Conservation (phyloP, 2,329 filamentous ascomycete genomes). For the Diaporthe sp. region DNA sequence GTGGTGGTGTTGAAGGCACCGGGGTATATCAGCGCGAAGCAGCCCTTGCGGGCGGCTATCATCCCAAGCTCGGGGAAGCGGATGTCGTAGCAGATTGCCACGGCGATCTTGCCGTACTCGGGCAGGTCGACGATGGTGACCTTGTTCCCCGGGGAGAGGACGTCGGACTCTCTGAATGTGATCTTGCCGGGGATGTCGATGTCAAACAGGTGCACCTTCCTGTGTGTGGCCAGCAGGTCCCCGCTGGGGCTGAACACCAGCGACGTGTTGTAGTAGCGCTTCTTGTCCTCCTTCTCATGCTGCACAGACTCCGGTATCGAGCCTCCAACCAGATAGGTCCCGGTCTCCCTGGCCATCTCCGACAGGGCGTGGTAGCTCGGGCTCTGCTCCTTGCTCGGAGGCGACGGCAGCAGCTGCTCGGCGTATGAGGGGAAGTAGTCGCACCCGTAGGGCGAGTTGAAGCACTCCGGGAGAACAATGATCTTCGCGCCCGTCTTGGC, state of each 20-base stretch:
- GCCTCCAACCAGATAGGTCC: slow-evolving; percentile 87
- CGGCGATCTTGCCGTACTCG: slow-evolving; percentile 86
- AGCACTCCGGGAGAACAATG: slow-evolving; percentile 96
- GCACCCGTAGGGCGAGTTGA: slow-evolving; percentile 97
- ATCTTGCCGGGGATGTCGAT: slow-evolving; percentile 98
- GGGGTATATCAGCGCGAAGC: slow-evolving; percentile 90
- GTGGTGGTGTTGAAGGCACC: slow-evolving; percentile 98
- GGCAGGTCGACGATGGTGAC: slow-evolving; percentile 89
- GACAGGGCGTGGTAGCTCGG: slow-evolving; percentile 90
- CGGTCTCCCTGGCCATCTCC: slow-evolving; percentile 81
- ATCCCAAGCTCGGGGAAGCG: slow-evolving; percentile 95
- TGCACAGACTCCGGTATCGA: slow-evolving; percentile 87
- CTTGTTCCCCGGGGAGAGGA: slow-evolving; percentile 86
- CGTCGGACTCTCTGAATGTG: slow-evolving; percentile 89
- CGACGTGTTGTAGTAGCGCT: slow-evolving; percentile 90
- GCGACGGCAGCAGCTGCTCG: slow-evolving; percentile 84
- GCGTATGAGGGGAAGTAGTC: slow-evolving; percentile 93
- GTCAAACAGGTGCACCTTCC: slow-evolving; percentile 97
- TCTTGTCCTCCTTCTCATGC: slow-evolving; percentile 51
- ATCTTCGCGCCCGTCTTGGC: slow-evolving; percentile 82
- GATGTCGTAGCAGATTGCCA: slow-evolving; percentile 98
- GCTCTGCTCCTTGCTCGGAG: slow-evolving; percentile 77
- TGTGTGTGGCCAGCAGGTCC: slow-evolving; percentile 85
- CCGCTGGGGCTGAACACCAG: slow-evolving; percentile 86
- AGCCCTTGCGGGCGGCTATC: slow-evolving; percentile 87